phyloP scores from a whole-genome alignment of 2,329 filamentous ascomycete species.

The Alternaria triticimaculans region DNA sequence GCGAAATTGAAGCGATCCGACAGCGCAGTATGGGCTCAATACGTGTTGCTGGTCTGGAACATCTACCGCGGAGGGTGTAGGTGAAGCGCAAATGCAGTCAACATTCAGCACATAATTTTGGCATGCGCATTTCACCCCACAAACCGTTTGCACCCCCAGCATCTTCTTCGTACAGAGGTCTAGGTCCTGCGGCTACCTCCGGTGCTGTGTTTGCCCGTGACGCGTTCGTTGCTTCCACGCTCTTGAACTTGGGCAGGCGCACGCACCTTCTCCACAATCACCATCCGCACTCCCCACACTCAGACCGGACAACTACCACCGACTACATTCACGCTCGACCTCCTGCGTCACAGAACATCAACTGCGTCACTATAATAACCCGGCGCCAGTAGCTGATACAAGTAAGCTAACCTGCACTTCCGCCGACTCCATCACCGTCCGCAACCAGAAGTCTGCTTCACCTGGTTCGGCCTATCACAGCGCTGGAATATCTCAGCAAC shows the following conservation, averaged over 20 bases:
- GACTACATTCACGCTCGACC: neutral
- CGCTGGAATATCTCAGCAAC: neutral
- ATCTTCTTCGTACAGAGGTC: neutral
- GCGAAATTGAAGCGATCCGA: conserved; percentile 40
- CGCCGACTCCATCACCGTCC: neutral
- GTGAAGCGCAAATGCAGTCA: neutral
- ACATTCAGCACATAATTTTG: neutral
- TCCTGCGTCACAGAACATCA: neutral
- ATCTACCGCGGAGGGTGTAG: conserved; percentile 13
- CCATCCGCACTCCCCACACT: conserved; percentile 6
- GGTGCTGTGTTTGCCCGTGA: neutral
- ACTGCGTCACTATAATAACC: neutral
- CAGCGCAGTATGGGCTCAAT: conserved; percentile 21
- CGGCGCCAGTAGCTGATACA: neutral
- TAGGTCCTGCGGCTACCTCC: neutral
- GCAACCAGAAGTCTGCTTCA: neutral
- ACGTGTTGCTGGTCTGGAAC: conserved; percentile 1
- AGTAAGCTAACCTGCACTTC: neutral
- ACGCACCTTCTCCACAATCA: conserved; percentile 15
- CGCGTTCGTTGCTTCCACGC: conserved; percentile 3
- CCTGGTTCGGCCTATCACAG: neutral
- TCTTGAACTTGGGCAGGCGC: conserved; percentile 15
- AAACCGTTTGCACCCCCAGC: neutral
- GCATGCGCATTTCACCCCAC: neutral
- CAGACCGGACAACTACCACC: neutral